A percentile compares a stretch with the other conserved stretches of the same genome.
Evolutionary conservation across 805 yeast genomes (phyloP).

Genomic region (Schizosaccharomyces octosporus): DNA sequence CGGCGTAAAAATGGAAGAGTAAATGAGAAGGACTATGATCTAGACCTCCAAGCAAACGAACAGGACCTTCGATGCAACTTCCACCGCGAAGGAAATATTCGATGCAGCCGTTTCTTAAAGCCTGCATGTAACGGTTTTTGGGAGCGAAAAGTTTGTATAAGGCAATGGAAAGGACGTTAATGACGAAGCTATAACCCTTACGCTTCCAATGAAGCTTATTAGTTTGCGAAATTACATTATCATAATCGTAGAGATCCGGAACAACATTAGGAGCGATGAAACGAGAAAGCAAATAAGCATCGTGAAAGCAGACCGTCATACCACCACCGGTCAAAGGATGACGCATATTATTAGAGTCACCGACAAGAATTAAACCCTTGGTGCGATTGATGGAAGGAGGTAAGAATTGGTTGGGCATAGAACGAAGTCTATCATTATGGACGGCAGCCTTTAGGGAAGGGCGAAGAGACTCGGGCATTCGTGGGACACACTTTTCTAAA

Average conservation of each 20-base stretch:
- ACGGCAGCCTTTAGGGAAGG: slow-evolving; percentile 52
- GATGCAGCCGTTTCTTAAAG: slow-evolving; percentile 75
- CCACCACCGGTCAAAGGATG: slow-evolving; percentile 98
- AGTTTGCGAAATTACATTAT: slow-evolving; percentile 29
- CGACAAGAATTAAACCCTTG: slow-evolving; percentile 59
- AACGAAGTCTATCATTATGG: slow-evolving; percentile 31
- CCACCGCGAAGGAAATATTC: slow-evolving; percentile 70
- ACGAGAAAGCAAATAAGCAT: slow-evolving; percentile 43
- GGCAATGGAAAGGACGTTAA: slow-evolving; percentile 78
- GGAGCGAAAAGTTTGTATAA: slow-evolving; percentile 47
- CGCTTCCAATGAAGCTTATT: slow-evolving; percentile 51
- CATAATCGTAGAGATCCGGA: slow-evolving; percentile 33
- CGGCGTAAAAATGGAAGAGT: slow-evolving; percentile 69
- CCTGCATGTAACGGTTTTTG: slow-evolving; percentile 17
- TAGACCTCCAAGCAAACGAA: slow-evolving; percentile 61
- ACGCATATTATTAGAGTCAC: slow-evolving; percentile 91
- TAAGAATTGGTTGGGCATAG: slow-evolving; percentile 85
- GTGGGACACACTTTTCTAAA: slow-evolving; percentile 32
- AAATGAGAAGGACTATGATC: slow-evolving; percentile 49
- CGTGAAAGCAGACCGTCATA: slow-evolving; percentile 90
- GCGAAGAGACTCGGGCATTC: slow-evolving; percentile 36
- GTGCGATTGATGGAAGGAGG: slow-evolving; percentile 45
- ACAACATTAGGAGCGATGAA: slow-evolving; percentile 31
- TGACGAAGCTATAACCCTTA: slow-evolving; percentile 55
- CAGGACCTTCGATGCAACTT: slow-evolving; percentile 49